Percentiles rank a stretch among this genome's conserved stretches.
Evolutionary conservation across 2,329 filamentous ascomycete species (phyloP).

Genomic region (Furcasterigmium sp.): DNA sequence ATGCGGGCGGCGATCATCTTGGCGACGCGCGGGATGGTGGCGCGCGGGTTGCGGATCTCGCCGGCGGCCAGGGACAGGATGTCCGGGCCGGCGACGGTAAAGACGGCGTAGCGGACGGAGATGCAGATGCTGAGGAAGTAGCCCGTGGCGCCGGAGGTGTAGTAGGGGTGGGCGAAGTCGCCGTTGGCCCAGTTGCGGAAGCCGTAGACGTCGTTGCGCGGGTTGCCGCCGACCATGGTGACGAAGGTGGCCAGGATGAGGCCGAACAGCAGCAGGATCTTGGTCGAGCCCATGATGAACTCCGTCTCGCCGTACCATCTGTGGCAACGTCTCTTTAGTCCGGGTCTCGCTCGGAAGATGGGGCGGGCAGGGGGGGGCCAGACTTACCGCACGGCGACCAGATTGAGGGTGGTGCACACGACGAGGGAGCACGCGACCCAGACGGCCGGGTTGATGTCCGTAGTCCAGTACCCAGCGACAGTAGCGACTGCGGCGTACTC

Average conservation of each 20-base stretch:
- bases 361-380: too few species aligned
- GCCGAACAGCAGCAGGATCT: conserved; percentile 61
- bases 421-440: conserved; percentile 6
- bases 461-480: conserved; percentile 8
- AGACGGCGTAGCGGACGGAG: conserved; percentile 59
- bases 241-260: conserved; percentile 74
- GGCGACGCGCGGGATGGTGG: conserved; percentile 62
- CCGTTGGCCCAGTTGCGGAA: conserved; percentile 63
- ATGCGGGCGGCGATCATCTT: conserved; percentile 71
- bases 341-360: too few species aligned
- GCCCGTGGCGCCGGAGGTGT: conserved; percentile 56
- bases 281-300: conserved; percentile 59
- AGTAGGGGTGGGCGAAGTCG: conserved; percentile 56
- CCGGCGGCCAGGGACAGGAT: conserved; percentile 66
- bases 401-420: conserved; percentile 21
- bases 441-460: conserved; percentile 7
- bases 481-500: conserved; percentile 37
- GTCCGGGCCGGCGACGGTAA: conserved; percentile 61
- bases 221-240: conserved; percentile 74
- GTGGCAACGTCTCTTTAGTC: too few species aligned
- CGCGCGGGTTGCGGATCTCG: conserved; percentile 59
- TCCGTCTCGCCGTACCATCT: too few species aligned
- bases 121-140: conserved; percentile 66
- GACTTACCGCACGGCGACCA: conserved; percentile 12
- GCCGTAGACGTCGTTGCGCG: conserved; percentile 60